phyloP scores from a whole-genome alignment of 768 basidiomycete species.

The Russula compacta region DNA sequence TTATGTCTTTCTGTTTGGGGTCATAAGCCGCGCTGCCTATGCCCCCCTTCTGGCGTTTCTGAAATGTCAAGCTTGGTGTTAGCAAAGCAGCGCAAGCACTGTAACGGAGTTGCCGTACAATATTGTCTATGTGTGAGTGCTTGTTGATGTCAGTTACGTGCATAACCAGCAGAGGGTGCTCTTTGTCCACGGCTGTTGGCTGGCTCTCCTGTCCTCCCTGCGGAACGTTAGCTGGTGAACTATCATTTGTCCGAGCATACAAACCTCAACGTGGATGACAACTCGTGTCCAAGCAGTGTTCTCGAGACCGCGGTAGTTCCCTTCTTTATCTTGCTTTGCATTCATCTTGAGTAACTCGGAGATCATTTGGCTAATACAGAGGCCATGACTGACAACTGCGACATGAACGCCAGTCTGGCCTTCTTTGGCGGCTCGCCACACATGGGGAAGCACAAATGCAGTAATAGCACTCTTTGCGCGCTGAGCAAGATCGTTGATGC shows the following conservation, averaged over 20 bases:
- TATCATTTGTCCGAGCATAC: not conserved
- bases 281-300: conserved; percentile 68
- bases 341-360: conserved; percentile 40
- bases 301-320: conserved; percentile 40
- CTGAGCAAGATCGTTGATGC: conserved; percentile 47
- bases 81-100: not conserved
- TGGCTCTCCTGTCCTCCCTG: conserved; percentile 26
- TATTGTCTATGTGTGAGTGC: conserved; percentile 43
- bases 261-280: conserved; percentile 41
- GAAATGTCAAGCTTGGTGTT: not conserved
- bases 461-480: conserved; percentile 46
- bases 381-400: conserved; percentile 67
- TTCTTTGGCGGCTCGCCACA: conserved; percentile 36
- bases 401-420: conserved; percentile 39
- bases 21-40: conserved; percentile 65
- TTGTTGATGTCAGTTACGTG: conserved; percentile 44
- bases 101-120: conserved; percentile 38
- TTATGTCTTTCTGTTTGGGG: conserved; percentile 64
- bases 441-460: conserved; percentile 46
- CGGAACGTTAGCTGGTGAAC: not conserved
- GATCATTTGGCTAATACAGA: conserved; percentile 50
- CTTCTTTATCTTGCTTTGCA: conserved; percentile 27
- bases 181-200: conserved; percentile 23
- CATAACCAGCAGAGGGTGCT: conserved; percentile 32
- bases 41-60: conserved; percentile 67